Percentiles rank a stretch among this genome's conserved stretches.
Evolutionary conservation across 768 basidiomycete genomes (phyloP).

Genomic region (Rhodotorula toruloides): DNA sequence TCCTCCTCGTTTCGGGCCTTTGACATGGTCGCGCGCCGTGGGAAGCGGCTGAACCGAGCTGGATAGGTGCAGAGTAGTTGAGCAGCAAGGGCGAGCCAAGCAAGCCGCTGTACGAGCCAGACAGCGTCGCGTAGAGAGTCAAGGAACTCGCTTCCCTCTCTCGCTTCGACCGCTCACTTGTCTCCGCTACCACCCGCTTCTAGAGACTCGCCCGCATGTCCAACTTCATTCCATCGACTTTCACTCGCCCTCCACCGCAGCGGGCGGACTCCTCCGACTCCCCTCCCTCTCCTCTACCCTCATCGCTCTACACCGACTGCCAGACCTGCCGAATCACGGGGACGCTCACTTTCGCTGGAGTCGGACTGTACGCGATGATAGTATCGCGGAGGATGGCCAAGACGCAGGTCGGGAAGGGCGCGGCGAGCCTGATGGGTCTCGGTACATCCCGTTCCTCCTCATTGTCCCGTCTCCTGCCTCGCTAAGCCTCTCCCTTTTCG

Average conservation of each 20-base stretch:
- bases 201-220: conserved; percentile 1
- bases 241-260: not conserved
- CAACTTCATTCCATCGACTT: conserved; percentile 4
- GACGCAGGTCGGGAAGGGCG: conserved; percentile 18
- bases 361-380: conserved; percentile 29
- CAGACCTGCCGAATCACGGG: conserved; percentile 33
- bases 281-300: not conserved
- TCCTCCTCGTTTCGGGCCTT: conserved; percentile 43
- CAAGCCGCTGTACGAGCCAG: too few relatives aligned
- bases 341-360: conserved; percentile 33
- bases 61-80: too few relatives aligned
- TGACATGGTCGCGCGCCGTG: not conserved
- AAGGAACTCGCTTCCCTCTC: not conserved
- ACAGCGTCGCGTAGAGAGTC: not conserved
- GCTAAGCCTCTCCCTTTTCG: not conserved
- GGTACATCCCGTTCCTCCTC: conserved; percentile 1
- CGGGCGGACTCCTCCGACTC: not conserved
- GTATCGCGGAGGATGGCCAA: conserved; percentile 15
- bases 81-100: too few relatives aligned
- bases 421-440: conserved; percentile 17
- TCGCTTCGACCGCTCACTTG: not conserved
- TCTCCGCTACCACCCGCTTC: too few relatives aligned
- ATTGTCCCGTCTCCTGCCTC: not conserved
- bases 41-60: not conserved
- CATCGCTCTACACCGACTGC: conserved; percentile 29